These are phyloP conservation scores for Rhododendron williamsianum DNA, from an alignment of 148 eudicot species.

Conservation along the genomic window DNA sequence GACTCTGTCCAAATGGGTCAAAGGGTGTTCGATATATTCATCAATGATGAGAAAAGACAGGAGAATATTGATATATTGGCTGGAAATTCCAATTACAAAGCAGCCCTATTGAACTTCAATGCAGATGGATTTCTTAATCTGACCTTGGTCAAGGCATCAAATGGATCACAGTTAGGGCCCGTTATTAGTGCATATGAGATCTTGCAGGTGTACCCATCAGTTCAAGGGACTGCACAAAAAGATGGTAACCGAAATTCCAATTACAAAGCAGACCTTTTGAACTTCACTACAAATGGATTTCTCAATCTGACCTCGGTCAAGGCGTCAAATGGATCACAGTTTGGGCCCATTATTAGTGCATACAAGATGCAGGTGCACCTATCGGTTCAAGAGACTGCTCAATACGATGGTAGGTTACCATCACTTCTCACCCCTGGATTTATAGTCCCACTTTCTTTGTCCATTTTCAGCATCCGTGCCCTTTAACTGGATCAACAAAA, in stretches of 20 bases:
- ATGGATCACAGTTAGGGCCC: slow-evolving; percentile 29
- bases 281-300: background rate
- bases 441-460: background rate
- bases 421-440: background rate
- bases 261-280: background rate
- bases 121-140: slow-evolving; percentile 31
- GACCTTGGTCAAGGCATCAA: slow-evolving; percentile 33
- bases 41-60: slow-evolving; percentile 16
- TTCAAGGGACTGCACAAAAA: background rate
- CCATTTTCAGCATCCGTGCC: background rate
- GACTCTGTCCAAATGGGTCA: slow-evolving; percentile 32
- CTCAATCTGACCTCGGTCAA: background rate
- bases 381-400: slow-evolving; percentile 17
- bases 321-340: background rate
- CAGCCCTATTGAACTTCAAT: slow-evolving; percentile 19
- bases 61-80: slow-evolving; percentile 25
- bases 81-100: slow-evolving; percentile 19
- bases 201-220: slow-evolving; percentile 23
- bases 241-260: background rate
- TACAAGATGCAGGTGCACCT: background rate
- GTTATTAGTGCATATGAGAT: slow-evolving; percentile 38
- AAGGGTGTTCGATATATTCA: slow-evolving; percentile 33
- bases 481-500: background rate
- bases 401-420: slow-evolving; percentile 25
- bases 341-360: background rate